Evolutionary conservation across 352 stramenopile genomes (phyloP).

Genomic region (Phytophthora macrochlamydospora): DNA sequence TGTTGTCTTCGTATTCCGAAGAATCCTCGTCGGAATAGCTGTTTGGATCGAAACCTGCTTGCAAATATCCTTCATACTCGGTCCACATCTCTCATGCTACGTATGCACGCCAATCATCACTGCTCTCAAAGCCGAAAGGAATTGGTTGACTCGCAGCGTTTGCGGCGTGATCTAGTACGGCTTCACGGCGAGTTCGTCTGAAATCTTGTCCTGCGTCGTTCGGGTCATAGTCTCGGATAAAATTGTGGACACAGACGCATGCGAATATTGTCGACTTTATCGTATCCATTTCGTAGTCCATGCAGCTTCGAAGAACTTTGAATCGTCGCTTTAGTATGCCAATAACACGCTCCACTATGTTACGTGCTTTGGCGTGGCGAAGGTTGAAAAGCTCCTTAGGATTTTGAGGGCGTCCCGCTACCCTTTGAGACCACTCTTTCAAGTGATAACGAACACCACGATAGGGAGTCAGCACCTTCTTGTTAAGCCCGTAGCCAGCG

Average conservation of each 20-base stretch:
- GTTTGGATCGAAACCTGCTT: neutral
- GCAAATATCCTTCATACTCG: neutral
- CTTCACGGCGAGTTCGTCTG: neutral
- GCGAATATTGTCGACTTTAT: neutral
- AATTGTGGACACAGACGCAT: neutral
- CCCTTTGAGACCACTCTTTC: slow-evolving; percentile 2
- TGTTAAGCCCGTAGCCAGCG: slow-evolving; percentile 5
- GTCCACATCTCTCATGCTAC: neutral
- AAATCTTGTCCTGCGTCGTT: neutral
- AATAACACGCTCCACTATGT: slow-evolving; percentile 9
- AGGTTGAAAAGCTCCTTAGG: slow-evolving; percentile 17
- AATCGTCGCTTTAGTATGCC: slow-evolving; percentile 11
- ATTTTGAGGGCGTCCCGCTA: neutral
- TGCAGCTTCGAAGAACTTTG: neutral
- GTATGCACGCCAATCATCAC: neutral
- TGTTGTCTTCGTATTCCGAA: neutral
- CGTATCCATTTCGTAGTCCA: slow-evolving; percentile 7
- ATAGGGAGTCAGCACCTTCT: slow-evolving; percentile 9
- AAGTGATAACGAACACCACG: slow-evolving; percentile 11
- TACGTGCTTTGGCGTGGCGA: slow-evolving; percentile 5
- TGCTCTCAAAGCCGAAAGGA: neutral
- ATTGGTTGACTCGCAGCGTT: neutral
- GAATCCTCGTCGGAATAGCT: neutral
- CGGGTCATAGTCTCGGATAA: neutral
- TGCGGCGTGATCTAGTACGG: neutral